Percentiles rank a stretch among this genome's conserved stretches.
Evolutionary conservation across 768 basidiomycete genomes (phyloP).

Genomic region (Lentinula aciculospora): DNA sequence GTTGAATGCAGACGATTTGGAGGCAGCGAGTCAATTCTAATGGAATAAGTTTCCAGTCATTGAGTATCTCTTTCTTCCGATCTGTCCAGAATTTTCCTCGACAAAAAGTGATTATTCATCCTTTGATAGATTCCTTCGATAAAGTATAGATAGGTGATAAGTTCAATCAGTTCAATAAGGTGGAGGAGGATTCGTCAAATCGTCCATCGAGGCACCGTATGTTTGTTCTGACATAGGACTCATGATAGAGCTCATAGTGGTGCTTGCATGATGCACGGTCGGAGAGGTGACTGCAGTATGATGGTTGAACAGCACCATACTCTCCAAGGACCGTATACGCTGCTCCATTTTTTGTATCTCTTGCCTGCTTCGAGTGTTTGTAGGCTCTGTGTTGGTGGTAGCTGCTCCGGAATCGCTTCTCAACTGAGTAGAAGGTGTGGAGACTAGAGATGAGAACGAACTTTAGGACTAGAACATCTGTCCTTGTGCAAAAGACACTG

Average conservation of each 20-base stretch:
- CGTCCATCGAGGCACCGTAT: background rate
- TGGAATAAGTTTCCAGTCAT: too few species aligned
- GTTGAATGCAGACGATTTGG: conserved; percentile 48
- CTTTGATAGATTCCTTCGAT: too few species aligned
- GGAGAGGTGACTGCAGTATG: background rate
- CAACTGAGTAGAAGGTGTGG: background rate
- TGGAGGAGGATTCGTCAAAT: background rate
- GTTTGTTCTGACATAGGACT: background rate
- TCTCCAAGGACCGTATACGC: background rate
- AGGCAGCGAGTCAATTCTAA: conserved; percentile 24
- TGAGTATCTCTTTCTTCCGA: too few species aligned
- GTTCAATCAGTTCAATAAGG: background rate
- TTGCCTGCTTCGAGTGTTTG: background rate
- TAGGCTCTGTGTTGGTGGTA: background rate
- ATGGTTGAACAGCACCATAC: background rate
- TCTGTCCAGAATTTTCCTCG: too few species aligned
- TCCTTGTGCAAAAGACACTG: background rate
- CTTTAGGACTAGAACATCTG: background rate
- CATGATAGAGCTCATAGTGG: background rate
- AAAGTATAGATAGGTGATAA: too few species aligned
- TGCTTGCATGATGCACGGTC: background rate
- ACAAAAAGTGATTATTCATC: too few species aligned
- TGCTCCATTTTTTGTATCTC: background rate
- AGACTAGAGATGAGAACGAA: background rate
- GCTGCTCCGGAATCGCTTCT: background rate